Percentiles rank a stretch among this genome's conserved stretches.
These are phyloP conservation scores for Gymnopilus dilepis DNA, from an alignment of 768 basidiomycete species.

Conservation along the genomic window DNA sequence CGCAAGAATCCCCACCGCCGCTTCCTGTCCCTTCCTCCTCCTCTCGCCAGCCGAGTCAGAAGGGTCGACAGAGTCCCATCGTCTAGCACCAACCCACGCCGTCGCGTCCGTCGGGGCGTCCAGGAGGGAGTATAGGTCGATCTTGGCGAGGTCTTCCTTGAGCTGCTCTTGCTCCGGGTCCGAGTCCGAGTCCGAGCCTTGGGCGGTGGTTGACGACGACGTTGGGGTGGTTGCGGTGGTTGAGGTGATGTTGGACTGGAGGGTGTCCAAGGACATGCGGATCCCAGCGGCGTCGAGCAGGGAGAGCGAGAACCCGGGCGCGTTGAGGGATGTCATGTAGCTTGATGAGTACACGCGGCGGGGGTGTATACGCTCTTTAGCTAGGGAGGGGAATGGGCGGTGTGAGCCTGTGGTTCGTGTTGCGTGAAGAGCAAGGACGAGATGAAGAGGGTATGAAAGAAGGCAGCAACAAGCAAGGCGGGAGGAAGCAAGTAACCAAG, in stretches of 20 bases:
- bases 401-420: too few species aligned
- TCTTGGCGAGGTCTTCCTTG: not conserved
- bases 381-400: constrained; percentile 27
- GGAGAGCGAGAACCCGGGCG: constrained; percentile 62
- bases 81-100: constrained; percentile 44
- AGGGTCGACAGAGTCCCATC: constrained; percentile 30
- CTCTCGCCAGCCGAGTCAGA: too few species aligned
- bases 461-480: too few species aligned
- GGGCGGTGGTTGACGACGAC: not conserved
- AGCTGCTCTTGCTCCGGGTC: too few species aligned
- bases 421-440: too few species aligned
- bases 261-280: constrained; percentile 11
- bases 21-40: too few species aligned
- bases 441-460: too few species aligned
- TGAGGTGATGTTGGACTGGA: too few species aligned
- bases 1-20: too few species aligned
- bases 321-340: constrained; percentile 66
- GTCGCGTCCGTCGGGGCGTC: constrained; percentile 49
- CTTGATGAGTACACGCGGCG: constrained; percentile 49
- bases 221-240: too few species aligned
- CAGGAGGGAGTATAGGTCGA: constrained; percentile 38
- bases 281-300: constrained; percentile 51
- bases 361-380: constrained; percentile 36
- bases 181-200: too few species aligned
- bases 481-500: too few species aligned